Evolutionary conservation across 768 basidiomycete genomes (phyloP).

Genomic region (Lactifluus pinguis): DNA sequence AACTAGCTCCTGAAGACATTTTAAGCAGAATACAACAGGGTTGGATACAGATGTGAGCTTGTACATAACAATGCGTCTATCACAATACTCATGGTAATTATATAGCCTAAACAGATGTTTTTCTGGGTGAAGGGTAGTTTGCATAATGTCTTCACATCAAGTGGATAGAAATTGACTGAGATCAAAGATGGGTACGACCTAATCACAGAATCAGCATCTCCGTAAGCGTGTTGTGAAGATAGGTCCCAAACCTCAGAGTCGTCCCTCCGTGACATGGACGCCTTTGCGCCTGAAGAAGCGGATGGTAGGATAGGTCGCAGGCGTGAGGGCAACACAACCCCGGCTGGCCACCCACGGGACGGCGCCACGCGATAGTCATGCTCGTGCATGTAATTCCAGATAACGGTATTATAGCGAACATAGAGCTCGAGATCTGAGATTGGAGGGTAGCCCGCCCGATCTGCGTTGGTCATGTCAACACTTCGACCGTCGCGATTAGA

Average conservation of each 20-base stretch:
- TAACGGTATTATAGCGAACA: constrained; percentile 53
- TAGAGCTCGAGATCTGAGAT: constrained; percentile 56
- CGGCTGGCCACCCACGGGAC: constrained; percentile 29
- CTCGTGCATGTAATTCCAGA: constrained; percentile 52
- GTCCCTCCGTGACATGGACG: neutral
- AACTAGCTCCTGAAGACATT: neutral
- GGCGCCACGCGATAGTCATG: constrained; percentile 37
- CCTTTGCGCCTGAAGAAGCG: neutral
- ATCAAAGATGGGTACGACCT: constrained; percentile 10
- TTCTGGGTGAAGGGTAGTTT: neutral
- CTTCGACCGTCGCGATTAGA: neutral
- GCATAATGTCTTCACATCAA: neutral
- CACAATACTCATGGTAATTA: neutral
- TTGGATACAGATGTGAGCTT: constrained; percentile 15
- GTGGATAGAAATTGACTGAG: constrained; percentile 10
- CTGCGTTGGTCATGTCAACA: constrained; percentile 27
- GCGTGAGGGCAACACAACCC: constrained; percentile 37
- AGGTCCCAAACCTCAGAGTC: constrained; percentile 9
- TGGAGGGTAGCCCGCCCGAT: constrained; percentile 39
- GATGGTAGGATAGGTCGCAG: neutral
- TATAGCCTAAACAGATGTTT: neutral
- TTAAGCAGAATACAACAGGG: neutral
- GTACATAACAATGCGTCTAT: constrained; percentile 12
- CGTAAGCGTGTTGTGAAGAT: neutral
- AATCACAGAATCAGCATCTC: neutral